phyloP scores from a whole-genome alignment of 1,139 yeast genomes.

The Candida glucosophila region DNA sequence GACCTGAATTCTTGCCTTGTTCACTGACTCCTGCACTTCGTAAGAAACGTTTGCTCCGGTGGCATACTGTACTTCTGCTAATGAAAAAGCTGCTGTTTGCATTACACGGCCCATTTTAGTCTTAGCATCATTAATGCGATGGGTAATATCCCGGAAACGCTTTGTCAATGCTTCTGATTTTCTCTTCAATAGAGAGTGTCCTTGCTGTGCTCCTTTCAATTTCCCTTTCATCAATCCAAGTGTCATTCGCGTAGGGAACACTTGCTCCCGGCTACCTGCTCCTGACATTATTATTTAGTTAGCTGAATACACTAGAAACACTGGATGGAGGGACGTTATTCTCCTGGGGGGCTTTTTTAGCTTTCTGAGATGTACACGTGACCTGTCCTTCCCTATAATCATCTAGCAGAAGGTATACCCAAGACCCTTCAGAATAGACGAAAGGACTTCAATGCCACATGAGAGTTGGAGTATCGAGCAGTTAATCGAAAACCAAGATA shows the following conservation, averaged over 20 bases:
- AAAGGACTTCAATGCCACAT: constrained; percentile 1
- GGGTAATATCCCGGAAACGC: constrained; percentile 91
- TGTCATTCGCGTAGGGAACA: constrained; percentile 97
- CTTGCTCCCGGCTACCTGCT: constrained; percentile 63
- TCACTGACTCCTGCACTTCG: constrained; percentile 92
- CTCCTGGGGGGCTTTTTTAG: constrained; percentile 1
- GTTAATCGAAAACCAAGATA: constrained; percentile 22
- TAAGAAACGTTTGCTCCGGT: constrained; percentile 93
- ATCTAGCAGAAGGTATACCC: too few relatives aligned
- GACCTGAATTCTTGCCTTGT: constrained; percentile 82
- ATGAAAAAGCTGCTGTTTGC: constrained; percentile 96
- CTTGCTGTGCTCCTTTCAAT: constrained; percentile 95
- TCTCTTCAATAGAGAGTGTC: constrained; percentile 86
- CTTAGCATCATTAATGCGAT: constrained; percentile 89
- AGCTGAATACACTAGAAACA: not conserved
- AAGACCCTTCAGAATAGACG: too few relatives aligned
- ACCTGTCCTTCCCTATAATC: too few relatives aligned
- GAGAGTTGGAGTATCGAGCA: constrained; percentile 8
- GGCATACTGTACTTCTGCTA: constrained; percentile 95
- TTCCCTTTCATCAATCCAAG: constrained; percentile 90
- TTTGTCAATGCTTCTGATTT: constrained; percentile 96
- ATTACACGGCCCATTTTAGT: constrained; percentile 96
- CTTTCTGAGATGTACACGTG: not conserved
- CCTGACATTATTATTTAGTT: constrained; percentile 27
- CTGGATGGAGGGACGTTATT: not conserved